Evolutionary conservation across 768 basidiomycete species (phyloP), one percentile per base, ranked within the genome.

Genomic region (Lactarius akahatsu): DNA sequence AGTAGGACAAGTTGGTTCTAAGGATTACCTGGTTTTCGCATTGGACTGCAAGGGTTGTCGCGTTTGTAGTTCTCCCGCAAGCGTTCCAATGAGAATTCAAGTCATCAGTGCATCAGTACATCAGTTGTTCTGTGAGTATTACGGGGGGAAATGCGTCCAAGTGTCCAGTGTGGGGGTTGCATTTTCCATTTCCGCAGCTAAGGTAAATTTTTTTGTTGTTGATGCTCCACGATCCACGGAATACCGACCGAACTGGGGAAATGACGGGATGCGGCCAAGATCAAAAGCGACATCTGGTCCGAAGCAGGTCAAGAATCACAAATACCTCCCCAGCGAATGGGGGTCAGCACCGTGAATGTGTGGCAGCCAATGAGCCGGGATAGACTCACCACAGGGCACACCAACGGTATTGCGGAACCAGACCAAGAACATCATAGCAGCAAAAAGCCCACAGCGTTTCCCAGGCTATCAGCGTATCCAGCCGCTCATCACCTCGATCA

Each of bases 161-260:
- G 16, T 57, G 32, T 23, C 32, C 56, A 57, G 34, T 30, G 3
- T 57, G 5, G 34, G 30, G 18, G 15, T 32, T 20, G 4, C 56
- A 15, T 36, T 30, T 57, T 36, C 34, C 56, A 62, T 58, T 59
- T 26, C 62, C 66, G 62, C 43, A 54, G n/a, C n/a, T n/a, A n/a
- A n/a, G n/a, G 54, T 55, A 59, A 47, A 50, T 30, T 57, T 40
- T 38, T 43, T 54, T 40, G 50, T 55, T 47, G 47, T 52, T 63
- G 62, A 59, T 63, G 66, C 56, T 63, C 62, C 62, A 63, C 57
- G 58, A 63, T 67, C 57, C 62, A 63, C 66, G 66, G 66, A 56
- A 43, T 36, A 8, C 10, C 58, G 57, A 60, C 45, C 41, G 28
- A 45, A 43, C 10, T 4, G 38, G 57, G 28, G 41, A n/a, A 59